Percentiles rank a stretch among this genome's conserved stretches.
Conservation (phyloP, 1,139 yeast genomes). For the Nematodospora anomalae region DNA sequence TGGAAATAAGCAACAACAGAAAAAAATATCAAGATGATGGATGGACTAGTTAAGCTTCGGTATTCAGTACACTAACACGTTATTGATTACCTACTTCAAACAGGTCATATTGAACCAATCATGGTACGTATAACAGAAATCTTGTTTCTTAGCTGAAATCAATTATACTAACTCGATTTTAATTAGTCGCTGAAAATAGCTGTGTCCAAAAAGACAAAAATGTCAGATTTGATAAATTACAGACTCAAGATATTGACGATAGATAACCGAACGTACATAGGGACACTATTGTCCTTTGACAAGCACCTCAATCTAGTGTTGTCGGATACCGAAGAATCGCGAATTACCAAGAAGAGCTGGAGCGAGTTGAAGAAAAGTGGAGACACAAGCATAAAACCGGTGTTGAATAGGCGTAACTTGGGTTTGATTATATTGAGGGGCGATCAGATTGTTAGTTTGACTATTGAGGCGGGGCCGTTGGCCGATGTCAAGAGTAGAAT, state of each 20-base stretch:
- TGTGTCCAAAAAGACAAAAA: constrained; percentile 46
- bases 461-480: constrained; percentile 78
- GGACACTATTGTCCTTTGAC: constrained; percentile 85
- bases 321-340: constrained; percentile 80
- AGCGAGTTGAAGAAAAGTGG: constrained; percentile 34
- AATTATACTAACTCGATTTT: too few species aligned
- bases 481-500: constrained; percentile 45
- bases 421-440: constrained; percentile 88
- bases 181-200: constrained; percentile 17
- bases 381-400: constrained; percentile 15
- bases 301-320: constrained; percentile 85
- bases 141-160: too few species aligned
- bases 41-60: too few species aligned
- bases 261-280: constrained; percentile 76
- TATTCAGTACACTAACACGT: too few species aligned
- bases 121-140: too few species aligned
- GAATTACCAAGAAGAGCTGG: constrained; percentile 64
- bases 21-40: too few species aligned
- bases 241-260: constrained; percentile 70
- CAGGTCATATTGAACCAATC: too few species aligned
- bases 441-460: constrained; percentile 80
- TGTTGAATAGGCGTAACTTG: constrained; percentile 66
- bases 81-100: too few species aligned
- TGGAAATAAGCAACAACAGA: too few species aligned
- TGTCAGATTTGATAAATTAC: constrained; percentile 73